Base-by-base conservation (phyloP, 805 yeast genomes). In the Sugiyamaella marilandica region DNA sequence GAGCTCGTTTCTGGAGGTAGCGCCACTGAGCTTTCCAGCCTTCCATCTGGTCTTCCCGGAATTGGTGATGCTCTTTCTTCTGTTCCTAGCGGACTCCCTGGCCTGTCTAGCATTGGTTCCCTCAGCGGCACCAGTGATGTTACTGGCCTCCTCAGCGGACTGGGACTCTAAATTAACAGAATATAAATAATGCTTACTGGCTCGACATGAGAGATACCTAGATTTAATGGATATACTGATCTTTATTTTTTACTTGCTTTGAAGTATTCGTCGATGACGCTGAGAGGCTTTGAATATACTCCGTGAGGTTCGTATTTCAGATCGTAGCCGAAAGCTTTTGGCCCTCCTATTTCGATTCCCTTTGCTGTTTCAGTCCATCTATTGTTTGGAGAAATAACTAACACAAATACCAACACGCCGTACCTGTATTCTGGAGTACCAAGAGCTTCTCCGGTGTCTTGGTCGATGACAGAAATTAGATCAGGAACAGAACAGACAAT, bases 381-480 rank as follows among this genome's bases (percentile, higher is more conserved):
- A 51, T 62, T 57, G 50, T 65, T 60, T 39, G 76, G 75, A 3
- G 76, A 68, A 51, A 73, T 64, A 2, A 62, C 76, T 18, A 75
- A 55, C 1, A 75, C 79, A 63, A 71, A 72, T 13, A 75, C 78
- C 36, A 70, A 50, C 47, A 75, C 52, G 4, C 79, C 79, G 57
- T 75, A 75, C 39, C 77, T 59, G 57, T 74, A 75, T 35, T 75
- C 79, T n/a, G 73, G 76, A 1, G 78, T 74, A 8, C 79, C 79
- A 10, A 74, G 70, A 11, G 78, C 78, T 52, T 73, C 77, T 35
- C 78, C 78, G 32, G 70, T 63, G 37, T 73, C 75, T 8, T 69
- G 61, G 58, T 75, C 76, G 47, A 70, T 58, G 8, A 75, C 75
- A 1, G 77, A 57, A 54, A 75, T 74, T 49, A 75, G 56, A 57